These are phyloP conservation scores for Colletotrichum falcatum DNA, from an alignment of 2,329 filamentous ascomycete genomes.

Conservation along the genomic window DNA sequence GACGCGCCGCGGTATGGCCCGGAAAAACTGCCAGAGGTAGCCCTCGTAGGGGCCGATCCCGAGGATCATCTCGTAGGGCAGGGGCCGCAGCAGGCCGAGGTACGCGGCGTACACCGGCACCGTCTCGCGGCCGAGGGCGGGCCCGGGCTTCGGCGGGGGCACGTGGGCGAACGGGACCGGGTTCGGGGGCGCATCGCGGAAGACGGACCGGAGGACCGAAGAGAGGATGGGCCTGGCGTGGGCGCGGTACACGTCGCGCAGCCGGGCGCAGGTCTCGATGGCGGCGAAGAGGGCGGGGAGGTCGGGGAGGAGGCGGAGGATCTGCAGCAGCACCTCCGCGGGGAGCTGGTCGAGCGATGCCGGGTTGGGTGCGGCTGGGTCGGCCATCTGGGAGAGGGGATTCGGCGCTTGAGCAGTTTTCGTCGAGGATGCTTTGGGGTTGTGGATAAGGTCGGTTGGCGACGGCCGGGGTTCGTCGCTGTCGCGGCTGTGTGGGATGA, in stretches of 20 bases:
- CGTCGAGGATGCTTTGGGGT: too few relatives aligned
- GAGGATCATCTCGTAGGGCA: too few relatives aligned
- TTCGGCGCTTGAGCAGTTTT: too few relatives aligned
- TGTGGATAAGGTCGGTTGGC: too few relatives aligned
- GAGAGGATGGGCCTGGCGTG: not conserved
- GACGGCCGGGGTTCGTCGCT: too few relatives aligned
- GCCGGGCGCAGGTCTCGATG: not conserved
- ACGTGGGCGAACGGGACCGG: not conserved
- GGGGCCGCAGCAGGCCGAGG: too few relatives aligned
- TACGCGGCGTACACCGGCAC: too few relatives aligned
- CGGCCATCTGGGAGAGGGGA: not conserved
- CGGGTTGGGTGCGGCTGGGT: too few relatives aligned
- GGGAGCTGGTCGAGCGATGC: not conserved
- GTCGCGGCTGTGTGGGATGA: not conserved
- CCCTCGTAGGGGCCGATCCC: not conserved
- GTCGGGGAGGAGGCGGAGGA: not conserved
- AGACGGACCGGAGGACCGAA: not conserved
- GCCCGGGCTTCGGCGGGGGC: too few relatives aligned
- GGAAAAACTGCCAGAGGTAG: not conserved
- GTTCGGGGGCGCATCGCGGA: not conserved
- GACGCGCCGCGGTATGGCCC: not conserved
- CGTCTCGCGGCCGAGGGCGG: too few relatives aligned
- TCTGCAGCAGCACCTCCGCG: not conserved
- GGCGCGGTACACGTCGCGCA: not conserved
- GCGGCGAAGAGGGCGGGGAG: not conserved